Conservation (phyloP, 371 early-diverging fungal species). For the Syncephalis plumigaleata region DNA sequence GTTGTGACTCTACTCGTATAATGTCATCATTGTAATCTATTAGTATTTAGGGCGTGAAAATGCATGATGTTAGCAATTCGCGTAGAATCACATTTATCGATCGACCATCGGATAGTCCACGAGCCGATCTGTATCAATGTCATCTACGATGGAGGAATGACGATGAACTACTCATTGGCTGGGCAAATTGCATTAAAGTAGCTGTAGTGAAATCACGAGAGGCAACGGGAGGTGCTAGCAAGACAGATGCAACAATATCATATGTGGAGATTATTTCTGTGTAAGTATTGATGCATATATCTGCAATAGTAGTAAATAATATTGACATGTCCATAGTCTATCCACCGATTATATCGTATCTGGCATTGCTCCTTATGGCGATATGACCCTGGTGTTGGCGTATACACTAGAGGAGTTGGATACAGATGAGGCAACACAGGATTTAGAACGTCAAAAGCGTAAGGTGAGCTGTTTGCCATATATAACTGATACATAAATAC, state of each 20-base stretch:
- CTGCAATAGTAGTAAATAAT: neutral
- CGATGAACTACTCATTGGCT: slow-evolving; percentile 63
- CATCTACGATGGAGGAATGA: slow-evolving; percentile 74
- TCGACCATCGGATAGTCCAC: slow-evolving; percentile 55
- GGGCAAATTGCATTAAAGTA: slow-evolving; percentile 85
- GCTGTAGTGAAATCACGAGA: slow-evolving; percentile 42
- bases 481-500: neutral
- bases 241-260: slow-evolving; percentile 9
- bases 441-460: slow-evolving; percentile 6
- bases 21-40: neutral
- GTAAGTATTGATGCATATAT: slow-evolving; percentile 12
- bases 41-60: slow-evolving; percentile 42
- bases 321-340: slow-evolving; percentile 18
- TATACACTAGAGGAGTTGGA: slow-evolving; percentile 27
- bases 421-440: slow-evolving; percentile 8
- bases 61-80: slow-evolving; percentile 53
- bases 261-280: slow-evolving; percentile 62
- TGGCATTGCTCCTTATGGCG: slow-evolving; percentile 71
- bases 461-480: neutral
- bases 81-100: slow-evolving; percentile 70
- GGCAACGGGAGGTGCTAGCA: neutral
- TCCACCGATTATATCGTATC: slow-evolving; percentile 75
- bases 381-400: slow-evolving; percentile 55
- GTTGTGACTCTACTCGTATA: slow-evolving; percentile 1
- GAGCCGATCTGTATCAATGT: slow-evolving; percentile 75